Evolutionary conservation across 495 filamentous ascomycete genomes (phyloP), one percentile per base, ranked within the genome.

Genomic region (Arthonia radiata): DNA sequence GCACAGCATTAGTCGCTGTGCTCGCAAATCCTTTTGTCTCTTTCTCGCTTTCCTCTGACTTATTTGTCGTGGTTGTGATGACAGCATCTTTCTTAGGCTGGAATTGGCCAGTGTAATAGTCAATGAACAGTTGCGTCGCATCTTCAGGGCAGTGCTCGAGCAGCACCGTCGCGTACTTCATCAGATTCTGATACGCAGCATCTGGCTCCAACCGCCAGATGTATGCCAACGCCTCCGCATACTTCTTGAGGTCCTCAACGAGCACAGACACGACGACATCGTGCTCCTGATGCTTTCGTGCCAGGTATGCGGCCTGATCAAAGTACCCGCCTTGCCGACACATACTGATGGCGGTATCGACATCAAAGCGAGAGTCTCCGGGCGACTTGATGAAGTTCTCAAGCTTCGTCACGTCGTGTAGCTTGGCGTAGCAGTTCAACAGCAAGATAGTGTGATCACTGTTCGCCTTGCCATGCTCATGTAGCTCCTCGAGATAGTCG

Each of bases 291-390:
- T 94, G 82, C 41, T 92, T 89, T 29, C 79, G 77, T 7, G 86
- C 83, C 25, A 97, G 60, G 41, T 86, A 94, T 2, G 86, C 89
- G 5, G 86, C 86, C 50, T 97, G 86, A 34, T 92, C 78, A 41
- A 71, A 83, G 44, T 97, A 97, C n/a, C 89, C 81, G 13, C 81
- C 89, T 50, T 97, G 86, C 11, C 89, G 67, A 38, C 86, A 97
- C 86, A 97, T 94, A 3, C 71, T 66, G 27, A 94, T 97, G 2
- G 89, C 89, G 4, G 89, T 97, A 33, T 94, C 86, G 5, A 94
- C 55, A 48, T 97, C 86, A 45, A 97, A 94, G 37, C 86, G 93
- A 18, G 90, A 60, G 39, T 93, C 83, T 2, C 79, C 82, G 2
- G 80, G 78, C 23, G 81, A 80, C 42, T 89, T 89, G 46, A 97